These are phyloP conservation scores for Fraxinus xanthoxyloides DNA, from an alignment of 305 asterid species.

Conservation along the genomic window DNA sequence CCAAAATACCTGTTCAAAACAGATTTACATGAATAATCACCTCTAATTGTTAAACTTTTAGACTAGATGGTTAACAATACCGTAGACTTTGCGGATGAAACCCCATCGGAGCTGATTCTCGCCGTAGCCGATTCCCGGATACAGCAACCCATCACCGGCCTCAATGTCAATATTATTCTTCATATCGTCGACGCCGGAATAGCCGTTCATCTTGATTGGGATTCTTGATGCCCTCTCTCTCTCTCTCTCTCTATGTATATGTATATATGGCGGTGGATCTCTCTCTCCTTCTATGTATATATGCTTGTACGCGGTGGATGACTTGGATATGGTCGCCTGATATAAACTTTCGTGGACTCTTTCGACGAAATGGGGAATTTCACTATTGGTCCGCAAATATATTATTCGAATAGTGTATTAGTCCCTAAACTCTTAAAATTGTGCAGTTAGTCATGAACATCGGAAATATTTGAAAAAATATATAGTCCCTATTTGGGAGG, in stretches of 20 bases:
- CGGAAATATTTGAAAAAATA: background rate
- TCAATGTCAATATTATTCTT: constrained; percentile 66
- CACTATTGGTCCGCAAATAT: background rate
- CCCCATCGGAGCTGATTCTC: constrained; percentile 98
- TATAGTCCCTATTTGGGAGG: no score
- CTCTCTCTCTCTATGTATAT: background rate
- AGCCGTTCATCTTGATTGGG: constrained; percentile 37
- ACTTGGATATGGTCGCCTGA: background rate
- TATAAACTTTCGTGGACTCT: background rate
- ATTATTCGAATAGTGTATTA: background rate
- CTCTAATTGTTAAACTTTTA: background rate
- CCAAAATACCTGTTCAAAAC: constrained; percentile 36
- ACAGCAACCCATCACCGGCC: constrained; percentile 60
- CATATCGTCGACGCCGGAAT: constrained; percentile 33
- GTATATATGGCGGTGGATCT: background rate
- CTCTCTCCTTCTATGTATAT: background rate
- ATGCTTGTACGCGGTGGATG: background rate
- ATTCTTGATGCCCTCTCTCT: background rate
- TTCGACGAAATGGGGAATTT: background rate
- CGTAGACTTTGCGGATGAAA: constrained; percentile 92
- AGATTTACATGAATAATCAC: background rate
- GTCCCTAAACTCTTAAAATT: background rate
- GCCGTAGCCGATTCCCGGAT: constrained; percentile 86
- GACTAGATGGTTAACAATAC: constrained; percentile 15
- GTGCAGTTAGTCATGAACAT: background rate